phyloP scores from a whole-genome alignment of 495 filamentous ascomycete genomes.

The Hypoxylon cercidicola region DNA sequence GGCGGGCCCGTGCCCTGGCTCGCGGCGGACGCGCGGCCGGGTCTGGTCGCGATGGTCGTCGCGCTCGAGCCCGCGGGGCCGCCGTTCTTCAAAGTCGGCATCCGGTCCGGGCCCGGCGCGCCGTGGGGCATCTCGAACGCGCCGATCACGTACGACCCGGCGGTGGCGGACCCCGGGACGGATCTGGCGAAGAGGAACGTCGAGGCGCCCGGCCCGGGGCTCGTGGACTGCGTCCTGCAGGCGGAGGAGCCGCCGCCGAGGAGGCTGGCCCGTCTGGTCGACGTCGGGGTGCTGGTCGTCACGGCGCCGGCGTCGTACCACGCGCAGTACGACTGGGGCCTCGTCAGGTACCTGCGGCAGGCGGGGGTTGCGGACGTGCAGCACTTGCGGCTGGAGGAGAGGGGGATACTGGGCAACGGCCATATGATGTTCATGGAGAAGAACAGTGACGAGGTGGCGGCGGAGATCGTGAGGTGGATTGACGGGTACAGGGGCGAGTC shows the following conservation, averaged over 20 bases:
- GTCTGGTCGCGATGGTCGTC: conserved; percentile 59
- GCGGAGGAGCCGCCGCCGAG: conserved; percentile 53
- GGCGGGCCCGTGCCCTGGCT: conserved; percentile 63
- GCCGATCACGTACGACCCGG: conserved; percentile 62
- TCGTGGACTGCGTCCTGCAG: conserved; percentile 58
- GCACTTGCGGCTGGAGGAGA: conserved; percentile 57
- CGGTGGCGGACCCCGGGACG: conserved; percentile 33
- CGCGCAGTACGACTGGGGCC: conserved; percentile 66
- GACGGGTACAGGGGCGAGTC: not conserved
- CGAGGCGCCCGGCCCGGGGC: conserved; percentile 35
- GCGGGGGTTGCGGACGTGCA: conserved; percentile 59
- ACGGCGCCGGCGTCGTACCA: conserved; percentile 67
- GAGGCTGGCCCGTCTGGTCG: conserved; percentile 59
- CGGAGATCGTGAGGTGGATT: conserved; percentile 55
- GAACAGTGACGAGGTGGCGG: conserved; percentile 64
- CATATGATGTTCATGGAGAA: conserved; percentile 70
- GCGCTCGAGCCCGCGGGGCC: conserved; percentile 66
- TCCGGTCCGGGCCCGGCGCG: conserved; percentile 36
- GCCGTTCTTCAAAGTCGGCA: conserved; percentile 55
- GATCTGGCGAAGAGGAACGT: conserved; percentile 45
- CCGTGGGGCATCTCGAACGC: conserved; percentile 60
- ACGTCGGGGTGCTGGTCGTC: conserved; percentile 58
- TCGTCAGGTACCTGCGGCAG: conserved; percentile 63
- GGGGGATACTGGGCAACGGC: conserved; percentile 65
- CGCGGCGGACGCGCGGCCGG: conserved; percentile 56